These are phyloP conservation scores for Cladorrhinum sp. DNA, from an alignment of 2,329 filamentous ascomycete species.

Conservation along the genomic window DNA sequence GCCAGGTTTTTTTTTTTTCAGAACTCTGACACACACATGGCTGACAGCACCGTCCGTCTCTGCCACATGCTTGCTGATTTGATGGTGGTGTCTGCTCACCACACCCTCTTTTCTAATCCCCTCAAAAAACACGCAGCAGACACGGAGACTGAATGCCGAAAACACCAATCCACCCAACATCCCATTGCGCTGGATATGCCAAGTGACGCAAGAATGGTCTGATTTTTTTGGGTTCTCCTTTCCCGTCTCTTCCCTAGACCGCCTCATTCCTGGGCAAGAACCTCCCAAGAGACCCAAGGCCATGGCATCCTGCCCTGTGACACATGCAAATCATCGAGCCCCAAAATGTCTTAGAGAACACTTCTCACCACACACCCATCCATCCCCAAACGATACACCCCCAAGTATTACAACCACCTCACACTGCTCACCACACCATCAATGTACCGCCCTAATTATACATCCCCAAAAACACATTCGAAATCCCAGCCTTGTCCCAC, in stretches of 20 bases:
- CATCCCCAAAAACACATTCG: slow-evolving; percentile 58
- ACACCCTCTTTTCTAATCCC: neutral
- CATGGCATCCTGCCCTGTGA: neutral
- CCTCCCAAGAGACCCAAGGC: neutral
- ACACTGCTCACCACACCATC: no score
- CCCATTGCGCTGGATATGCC: neutral
- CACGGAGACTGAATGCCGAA: neutral
- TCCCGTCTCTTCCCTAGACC: neutral
- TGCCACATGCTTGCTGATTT: neutral
- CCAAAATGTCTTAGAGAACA: no score
- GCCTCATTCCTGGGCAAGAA: neutral
- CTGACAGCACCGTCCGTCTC: neutral
- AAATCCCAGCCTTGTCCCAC: slow-evolving; percentile 84
- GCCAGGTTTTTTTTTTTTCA: neutral
- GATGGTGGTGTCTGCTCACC: neutral
- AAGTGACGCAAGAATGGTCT: slow-evolving; percentile 20
- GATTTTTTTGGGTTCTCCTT: slow-evolving; percentile 1
- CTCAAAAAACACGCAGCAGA: neutral
- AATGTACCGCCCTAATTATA: slow-evolving; percentile 32
- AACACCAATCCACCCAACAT: neutral
- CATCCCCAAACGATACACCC: no score
- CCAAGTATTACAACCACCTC: no score
- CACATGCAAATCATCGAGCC: neutral
- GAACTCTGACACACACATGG: neutral
- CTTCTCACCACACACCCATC: no score